phyloP scores from a whole-genome alignment of 2,329 filamentous ascomycete genomes.

The Phaeosphaeria sp. region DNA sequence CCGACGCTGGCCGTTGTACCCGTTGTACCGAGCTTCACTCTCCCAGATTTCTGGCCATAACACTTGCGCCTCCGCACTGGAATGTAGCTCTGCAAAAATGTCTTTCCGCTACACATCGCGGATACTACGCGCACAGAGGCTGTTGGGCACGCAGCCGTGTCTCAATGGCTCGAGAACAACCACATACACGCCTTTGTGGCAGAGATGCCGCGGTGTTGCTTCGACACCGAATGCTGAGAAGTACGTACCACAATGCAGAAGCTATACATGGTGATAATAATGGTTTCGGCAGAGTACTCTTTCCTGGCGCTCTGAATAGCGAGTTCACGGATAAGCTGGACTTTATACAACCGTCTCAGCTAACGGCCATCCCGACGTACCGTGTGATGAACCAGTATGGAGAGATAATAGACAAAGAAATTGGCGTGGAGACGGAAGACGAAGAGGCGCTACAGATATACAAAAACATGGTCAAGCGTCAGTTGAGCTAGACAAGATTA shows the following conservation, averaged over 20 bases:
- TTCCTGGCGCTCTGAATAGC: constrained; percentile 94
- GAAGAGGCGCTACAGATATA: constrained; percentile 68
- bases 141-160: constrained; percentile 15
- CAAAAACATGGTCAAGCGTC: constrained; percentile 67
- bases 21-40: constrained; percentile 30
- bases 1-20: constrained; percentile 41
- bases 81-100: constrained; percentile 41
- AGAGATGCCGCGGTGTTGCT: constrained; percentile 63
- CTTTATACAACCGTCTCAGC: constrained; percentile 73
- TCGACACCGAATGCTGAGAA: constrained; percentile 66
- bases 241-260: constrained; percentile 50
- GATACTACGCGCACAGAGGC: constrained; percentile 26
- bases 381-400: constrained; percentile 91
- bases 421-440: constrained; percentile 68
- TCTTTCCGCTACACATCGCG: constrained; percentile 40
- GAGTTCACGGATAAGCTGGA: constrained; percentile 82
- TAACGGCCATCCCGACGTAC: constrained; percentile 85
- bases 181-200: constrained; percentile 24
- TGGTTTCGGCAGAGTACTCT: constrained; percentile 61
- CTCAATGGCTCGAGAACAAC: constrained; percentile 24
- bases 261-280: neutral
- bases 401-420: constrained; percentile 75
- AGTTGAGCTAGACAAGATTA: constrained; percentile 12
- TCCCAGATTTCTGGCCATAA: constrained; percentile 33
- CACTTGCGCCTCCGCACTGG: constrained; percentile 16